Percentiles rank a stretch among this genome's conserved stretches.
Evolutionary conservation across 192 early-diverging fungal species (phyloP).

Genomic region (Coemansia sp.): DNA sequence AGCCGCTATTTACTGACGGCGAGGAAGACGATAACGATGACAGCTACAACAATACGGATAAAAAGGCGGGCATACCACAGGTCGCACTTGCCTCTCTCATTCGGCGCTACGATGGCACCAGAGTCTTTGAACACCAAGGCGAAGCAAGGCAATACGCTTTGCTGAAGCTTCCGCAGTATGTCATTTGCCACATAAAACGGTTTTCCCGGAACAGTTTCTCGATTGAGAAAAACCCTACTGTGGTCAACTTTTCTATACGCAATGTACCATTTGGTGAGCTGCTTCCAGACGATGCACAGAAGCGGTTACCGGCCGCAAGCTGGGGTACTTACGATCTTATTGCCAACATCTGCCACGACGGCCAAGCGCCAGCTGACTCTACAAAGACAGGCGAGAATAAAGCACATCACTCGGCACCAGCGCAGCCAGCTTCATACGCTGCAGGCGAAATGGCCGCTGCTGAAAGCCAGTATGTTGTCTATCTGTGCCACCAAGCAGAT

Average conservation of each 20-base stretch:
- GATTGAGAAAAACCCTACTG: slow-evolving; percentile 93
- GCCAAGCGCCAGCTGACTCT: slow-evolving; percentile 54
- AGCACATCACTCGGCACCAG: not conserved
- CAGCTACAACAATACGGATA: slow-evolving; percentile 58
- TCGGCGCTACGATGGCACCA: slow-evolving; percentile 81
- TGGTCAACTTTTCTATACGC: slow-evolving; percentile 92
- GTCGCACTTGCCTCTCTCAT: slow-evolving; percentile 81
- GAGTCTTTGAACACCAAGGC: slow-evolving; percentile 54
- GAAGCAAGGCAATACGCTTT: slow-evolving; percentile 74
- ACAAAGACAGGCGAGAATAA: not conserved
- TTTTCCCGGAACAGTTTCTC: slow-evolving; percentile 85
- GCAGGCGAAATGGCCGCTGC: slow-evolving; percentile 44
- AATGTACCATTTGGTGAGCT: slow-evolving; percentile 80
- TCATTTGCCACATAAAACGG: slow-evolving; percentile 91
- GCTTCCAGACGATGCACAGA: slow-evolving; percentile 53
- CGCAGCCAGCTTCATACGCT: not conserved
- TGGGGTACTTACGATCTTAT: slow-evolving; percentile 74
- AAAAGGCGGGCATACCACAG: slow-evolving; percentile 75
- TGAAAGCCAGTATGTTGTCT: slow-evolving; percentile 80
- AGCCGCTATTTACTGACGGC: slow-evolving; percentile 88
- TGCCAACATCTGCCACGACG: slow-evolving; percentile 91
- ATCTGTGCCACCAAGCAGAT: slow-evolving; percentile 72
- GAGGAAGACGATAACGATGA: slow-evolving; percentile 77
- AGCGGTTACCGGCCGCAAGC: slow-evolving; percentile 31
- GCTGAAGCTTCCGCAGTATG: slow-evolving; percentile 74